These are phyloP conservation scores for Colletotrichum navitas DNA, from an alignment of 2,329 filamentous ascomycete genomes.

Conservation along the genomic window DNA sequence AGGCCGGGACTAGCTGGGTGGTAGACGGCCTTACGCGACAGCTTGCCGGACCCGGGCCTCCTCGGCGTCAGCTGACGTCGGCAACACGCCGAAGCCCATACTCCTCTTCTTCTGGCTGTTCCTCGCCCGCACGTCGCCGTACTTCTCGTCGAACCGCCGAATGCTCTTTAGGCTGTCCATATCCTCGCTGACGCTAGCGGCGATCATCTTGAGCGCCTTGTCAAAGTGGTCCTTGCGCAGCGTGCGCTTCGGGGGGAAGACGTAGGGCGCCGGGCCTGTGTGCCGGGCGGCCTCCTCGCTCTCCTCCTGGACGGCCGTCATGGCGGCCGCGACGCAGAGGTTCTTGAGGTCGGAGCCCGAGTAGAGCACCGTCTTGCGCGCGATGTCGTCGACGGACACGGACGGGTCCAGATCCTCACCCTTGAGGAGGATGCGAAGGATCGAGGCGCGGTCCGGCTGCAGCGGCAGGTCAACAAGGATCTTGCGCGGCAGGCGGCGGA, in stretches of 20 bases:
- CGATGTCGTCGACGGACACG: slow-evolving; percentile 73
- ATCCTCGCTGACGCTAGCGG: slow-evolving; percentile 92
- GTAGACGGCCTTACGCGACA: slow-evolving; percentile 20
- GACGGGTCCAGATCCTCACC: slow-evolving; percentile 72
- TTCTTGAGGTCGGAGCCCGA: slow-evolving; percentile 89
- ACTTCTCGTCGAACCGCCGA: slow-evolving; percentile 95
- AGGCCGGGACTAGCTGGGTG: not conserved
- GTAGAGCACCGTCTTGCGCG: slow-evolving; percentile 79
- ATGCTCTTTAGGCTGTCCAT: slow-evolving; percentile 90
- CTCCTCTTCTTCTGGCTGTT: slow-evolving; percentile 64
- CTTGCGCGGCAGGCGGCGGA: slow-evolving; percentile 80
- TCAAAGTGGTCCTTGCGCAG: slow-evolving; percentile 83
- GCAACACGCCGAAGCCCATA: slow-evolving; percentile 70
- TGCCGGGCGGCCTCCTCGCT: slow-evolving; percentile 57
- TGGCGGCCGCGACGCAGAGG: slow-evolving; percentile 81
- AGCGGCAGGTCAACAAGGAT: slow-evolving; percentile 81
- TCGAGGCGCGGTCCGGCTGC: slow-evolving; percentile 73
- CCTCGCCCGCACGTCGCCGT: slow-evolving; percentile 77
- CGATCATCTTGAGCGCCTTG: slow-evolving; percentile 87
- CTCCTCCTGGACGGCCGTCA: slow-evolving; percentile 84
- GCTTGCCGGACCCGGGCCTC: slow-evolving; percentile 59
- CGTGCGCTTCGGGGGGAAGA: slow-evolving; percentile 76
- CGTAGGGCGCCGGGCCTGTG: slow-evolving; percentile 58
- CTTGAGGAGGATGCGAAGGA: slow-evolving; percentile 78
- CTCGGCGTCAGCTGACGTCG: slow-evolving; percentile 55